Evolutionary conservation across 2,329 filamentous ascomycete species (phyloP).

Genomic region (Cyphellophora attinorum): DNA sequence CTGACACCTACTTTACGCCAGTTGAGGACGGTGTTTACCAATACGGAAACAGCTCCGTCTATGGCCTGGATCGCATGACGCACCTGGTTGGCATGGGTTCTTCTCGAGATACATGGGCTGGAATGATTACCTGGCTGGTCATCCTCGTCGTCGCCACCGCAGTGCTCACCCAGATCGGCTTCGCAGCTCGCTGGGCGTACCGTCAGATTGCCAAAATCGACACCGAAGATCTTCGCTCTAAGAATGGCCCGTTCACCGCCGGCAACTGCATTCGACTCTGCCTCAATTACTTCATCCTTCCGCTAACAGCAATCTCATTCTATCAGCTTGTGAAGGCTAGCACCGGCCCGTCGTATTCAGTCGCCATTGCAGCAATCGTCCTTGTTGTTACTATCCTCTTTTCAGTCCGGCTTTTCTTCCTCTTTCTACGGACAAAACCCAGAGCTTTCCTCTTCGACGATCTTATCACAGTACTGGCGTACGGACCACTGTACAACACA

Average conservation of each 20-base stretch:
- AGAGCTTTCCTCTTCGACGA: conserved; percentile 88
- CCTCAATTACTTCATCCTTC: conserved; percentile 86
- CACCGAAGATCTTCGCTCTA: conserved; percentile 79
- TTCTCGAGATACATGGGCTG: conserved; percentile 78
- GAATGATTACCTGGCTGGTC: conserved; percentile 84
- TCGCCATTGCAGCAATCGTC: conserved; percentile 66
- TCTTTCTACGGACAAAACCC: conserved; percentile 72
- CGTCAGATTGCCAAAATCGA: conserved; percentile 60
- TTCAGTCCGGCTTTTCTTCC: conserved; percentile 66
- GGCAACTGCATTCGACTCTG: conserved; percentile 75
- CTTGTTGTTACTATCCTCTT: conserved; percentile 64
- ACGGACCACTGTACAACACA: conserved; percentile 93
- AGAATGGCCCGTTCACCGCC: conserved; percentile 80
- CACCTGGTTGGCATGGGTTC: conserved; percentile 74
- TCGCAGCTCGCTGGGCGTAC: conserved; percentile 66
- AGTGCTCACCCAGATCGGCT: conserved; percentile 64
- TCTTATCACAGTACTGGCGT: conserved; percentile 75
- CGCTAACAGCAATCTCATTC: conserved; percentile 74
- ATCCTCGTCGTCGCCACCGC: conserved; percentile 62
- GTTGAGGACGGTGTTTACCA: conserved; percentile 76
- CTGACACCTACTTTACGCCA: conserved; percentile 54
- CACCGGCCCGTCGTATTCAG: conserved; percentile 58
- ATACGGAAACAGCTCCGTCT: conserved; percentile 56
- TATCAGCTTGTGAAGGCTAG: conserved; percentile 78
- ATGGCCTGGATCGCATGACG: conserved; percentile 69